Evolutionary conservation across 2,329 filamentous ascomycete genomes (phyloP).

Genomic region (Cyanodermella asteris): DNA sequence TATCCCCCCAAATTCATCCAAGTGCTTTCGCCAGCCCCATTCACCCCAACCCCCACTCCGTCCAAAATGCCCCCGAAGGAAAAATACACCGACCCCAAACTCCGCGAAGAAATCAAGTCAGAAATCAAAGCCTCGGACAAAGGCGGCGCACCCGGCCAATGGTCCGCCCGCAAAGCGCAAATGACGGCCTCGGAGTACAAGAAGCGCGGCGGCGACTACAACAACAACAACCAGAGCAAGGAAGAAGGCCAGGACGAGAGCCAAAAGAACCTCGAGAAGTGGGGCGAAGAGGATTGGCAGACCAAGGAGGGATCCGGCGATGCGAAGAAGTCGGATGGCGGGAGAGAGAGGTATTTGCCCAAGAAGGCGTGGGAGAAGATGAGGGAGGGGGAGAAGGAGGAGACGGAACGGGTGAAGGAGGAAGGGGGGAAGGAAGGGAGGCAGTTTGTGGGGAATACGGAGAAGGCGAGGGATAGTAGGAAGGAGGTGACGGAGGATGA

Average conservation of each 20-base stretch:
- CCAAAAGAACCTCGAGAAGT: constrained; percentile 23
- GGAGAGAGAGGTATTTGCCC: constrained; percentile 22
- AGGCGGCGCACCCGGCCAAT: constrained; percentile 26
- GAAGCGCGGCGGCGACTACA: constrained; percentile 24
- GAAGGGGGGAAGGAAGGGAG: constrained; percentile 19
- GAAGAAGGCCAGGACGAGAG: constrained; percentile 22
- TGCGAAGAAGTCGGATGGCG: constrained; percentile 23
- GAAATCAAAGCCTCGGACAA: constrained; percentile 24
- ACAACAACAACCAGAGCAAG: constrained; percentile 21
- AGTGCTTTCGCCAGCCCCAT: no score
- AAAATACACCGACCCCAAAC: constrained; percentile 25
- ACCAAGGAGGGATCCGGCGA: constrained; percentile 24
- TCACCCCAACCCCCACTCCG: no score
- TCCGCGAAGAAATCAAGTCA: constrained; percentile 24
- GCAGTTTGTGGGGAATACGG: constrained; percentile 23
- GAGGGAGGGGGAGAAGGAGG: constrained; percentile 22
- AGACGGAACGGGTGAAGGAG: constrained; percentile 19
- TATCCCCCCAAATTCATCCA: no score
- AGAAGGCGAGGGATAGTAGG: constrained; percentile 18
- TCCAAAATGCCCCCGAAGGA: constrained; percentile 22
- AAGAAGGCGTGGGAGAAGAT: constrained; percentile 28
- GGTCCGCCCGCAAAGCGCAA: constrained; percentile 27
- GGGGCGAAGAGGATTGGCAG: constrained; percentile 28
- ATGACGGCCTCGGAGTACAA: constrained; percentile 27
- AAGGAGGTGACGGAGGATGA: constrained; percentile 16